Evolutionary conservation across 176 grass and related monocot genomes (phyloP).

Genomic region (Panicum miliaceum): DNA sequence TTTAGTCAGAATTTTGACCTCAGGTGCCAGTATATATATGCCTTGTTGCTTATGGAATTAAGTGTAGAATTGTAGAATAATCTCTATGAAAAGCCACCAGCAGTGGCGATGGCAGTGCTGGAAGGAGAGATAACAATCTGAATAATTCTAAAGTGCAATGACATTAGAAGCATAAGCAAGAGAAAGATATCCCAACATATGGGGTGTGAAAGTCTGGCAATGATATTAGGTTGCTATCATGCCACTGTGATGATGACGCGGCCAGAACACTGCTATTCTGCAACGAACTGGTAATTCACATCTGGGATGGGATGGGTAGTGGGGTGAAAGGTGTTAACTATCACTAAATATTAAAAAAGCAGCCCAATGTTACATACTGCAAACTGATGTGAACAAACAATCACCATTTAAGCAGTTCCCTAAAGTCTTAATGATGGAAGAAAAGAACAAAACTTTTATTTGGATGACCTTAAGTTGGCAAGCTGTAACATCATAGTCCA

Average conservation of each 20-base stretch:
- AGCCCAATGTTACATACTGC: background rate
- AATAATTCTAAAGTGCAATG: slow-evolving; percentile 1
- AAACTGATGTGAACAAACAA: background rate
- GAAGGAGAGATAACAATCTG: background rate
- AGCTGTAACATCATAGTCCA: slow-evolving; percentile 69
- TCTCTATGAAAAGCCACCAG: background rate
- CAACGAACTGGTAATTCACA: background rate
- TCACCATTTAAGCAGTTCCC: background rate
- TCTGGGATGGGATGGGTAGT: background rate
- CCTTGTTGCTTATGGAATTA: background rate
- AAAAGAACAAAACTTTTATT: background rate
- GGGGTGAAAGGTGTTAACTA: background rate
- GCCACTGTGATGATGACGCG: background rate
- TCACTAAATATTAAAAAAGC: background rate
- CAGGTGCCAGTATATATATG: background rate
- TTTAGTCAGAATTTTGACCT: background rate
- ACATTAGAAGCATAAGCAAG: background rate
- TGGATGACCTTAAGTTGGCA: slow-evolving; percentile 65
- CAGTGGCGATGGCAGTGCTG: background rate
- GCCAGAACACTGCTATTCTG: background rate
- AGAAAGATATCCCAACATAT: background rate
- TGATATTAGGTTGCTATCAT: background rate
- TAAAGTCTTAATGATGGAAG: background rate
- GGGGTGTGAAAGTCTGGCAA: background rate
- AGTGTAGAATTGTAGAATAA: background rate